phyloP scores from a whole-genome alignment of 805 yeast species.

The Wickerhamiella azymoides region DNA sequence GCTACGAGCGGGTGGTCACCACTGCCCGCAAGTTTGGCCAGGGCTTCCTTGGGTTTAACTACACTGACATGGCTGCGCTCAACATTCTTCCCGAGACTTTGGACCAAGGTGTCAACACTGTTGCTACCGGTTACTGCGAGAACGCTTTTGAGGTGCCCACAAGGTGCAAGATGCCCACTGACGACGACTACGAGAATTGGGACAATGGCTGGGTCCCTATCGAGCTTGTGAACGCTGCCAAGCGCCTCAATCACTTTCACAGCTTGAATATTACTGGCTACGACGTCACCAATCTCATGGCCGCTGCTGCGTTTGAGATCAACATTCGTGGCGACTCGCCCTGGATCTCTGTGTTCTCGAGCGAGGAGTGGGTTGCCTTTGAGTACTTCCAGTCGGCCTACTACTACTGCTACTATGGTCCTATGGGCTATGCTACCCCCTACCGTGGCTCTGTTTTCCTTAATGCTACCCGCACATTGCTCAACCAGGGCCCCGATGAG shows the following conservation, averaged over 20 bases:
- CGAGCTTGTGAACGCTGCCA: conserved; percentile 16
- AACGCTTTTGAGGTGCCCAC: conserved; percentile 7
- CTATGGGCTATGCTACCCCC: conserved; percentile 18
- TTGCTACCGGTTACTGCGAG: conserved; percentile 14
- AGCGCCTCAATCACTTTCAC: conserved; percentile 18
- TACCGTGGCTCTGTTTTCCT: conserved; percentile 34
- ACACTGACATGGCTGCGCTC: conserved; percentile 18
- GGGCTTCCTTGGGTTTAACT: conserved; percentile 21
- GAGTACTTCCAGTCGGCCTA: conserved; percentile 17
- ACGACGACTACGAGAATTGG: not conserved
- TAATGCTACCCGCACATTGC: conserved; percentile 35
- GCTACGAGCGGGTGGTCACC: conserved; percentile 33
- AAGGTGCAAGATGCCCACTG: conserved; percentile 10
- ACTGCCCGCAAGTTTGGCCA: conserved; percentile 22
- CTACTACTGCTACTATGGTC: conserved; percentile 23
- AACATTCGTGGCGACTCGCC: conserved; percentile 36
- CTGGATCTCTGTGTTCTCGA: conserved; percentile 24
- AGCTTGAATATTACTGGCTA: conserved; percentile 25
- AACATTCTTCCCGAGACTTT: conserved; percentile 16
- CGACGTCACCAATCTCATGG: conserved; percentile 32
- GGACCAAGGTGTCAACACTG: conserved; percentile 18
- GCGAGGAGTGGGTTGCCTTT: conserved; percentile 22
- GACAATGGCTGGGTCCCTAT: conserved; percentile 6
- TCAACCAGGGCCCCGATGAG: conserved; percentile 28
- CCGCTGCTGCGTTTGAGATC: conserved; percentile 38